A percentile compares a stretch with the other conserved stretches of the same genome.
Conservation (phyloP, 129 eudicot species). For the Artemisia tridentata region DNA sequence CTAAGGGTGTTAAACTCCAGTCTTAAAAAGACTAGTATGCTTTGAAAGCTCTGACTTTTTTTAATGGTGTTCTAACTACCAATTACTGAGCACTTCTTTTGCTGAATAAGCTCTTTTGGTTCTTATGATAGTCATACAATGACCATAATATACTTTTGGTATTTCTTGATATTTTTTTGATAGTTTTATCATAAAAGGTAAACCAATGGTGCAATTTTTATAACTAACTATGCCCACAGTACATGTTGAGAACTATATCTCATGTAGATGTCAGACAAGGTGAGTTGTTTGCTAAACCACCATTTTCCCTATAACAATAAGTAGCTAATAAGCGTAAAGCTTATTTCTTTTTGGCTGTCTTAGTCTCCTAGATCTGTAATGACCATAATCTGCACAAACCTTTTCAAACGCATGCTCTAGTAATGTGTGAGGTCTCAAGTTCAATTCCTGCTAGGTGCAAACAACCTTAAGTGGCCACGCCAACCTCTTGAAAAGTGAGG, state of each 20-base stretch:
- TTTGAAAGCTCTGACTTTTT: background rate
- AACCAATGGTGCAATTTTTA: background rate
- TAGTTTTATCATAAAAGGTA: background rate
- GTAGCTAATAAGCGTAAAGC: no score
- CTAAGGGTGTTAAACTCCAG: background rate
- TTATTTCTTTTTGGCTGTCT: no score
- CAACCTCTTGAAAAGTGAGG: no score
- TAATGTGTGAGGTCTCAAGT: no score
- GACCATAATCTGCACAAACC: no score
- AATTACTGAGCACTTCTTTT: background rate
- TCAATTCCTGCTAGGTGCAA: no score
- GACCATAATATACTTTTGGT: background rate
- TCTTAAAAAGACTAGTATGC: background rate
- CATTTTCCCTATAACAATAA: background rate
- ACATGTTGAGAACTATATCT: background rate
- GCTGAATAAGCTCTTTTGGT: background rate
- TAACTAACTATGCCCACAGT: background rate
- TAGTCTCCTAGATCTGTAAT: no score
- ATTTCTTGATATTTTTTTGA: background rate
- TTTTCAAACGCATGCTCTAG: no score
- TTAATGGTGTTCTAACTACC: background rate
- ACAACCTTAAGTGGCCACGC: no score
- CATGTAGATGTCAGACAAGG: background rate
- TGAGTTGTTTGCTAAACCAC: background rate
- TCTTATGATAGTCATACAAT: background rate